Percentiles rank a stretch among this genome's conserved stretches.
These are phyloP conservation scores for Aureobasidium sp. DNA, from an alignment of 2,329 filamentous ascomycete genomes.

Conservation along the genomic window DNA sequence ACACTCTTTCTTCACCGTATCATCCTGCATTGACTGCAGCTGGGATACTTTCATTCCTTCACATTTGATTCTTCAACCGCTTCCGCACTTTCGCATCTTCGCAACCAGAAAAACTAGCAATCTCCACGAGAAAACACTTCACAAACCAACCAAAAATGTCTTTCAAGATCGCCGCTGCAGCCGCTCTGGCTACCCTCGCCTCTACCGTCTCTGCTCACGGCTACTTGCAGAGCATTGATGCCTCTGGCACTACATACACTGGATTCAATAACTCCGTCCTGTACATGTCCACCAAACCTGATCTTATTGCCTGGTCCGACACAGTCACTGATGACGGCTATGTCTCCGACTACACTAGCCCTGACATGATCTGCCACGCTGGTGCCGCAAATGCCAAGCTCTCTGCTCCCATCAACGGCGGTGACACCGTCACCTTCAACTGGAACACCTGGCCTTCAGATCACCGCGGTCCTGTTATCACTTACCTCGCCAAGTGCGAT, in stretches of 20 bases:
- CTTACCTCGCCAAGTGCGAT: constrained; percentile 54
- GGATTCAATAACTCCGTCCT: constrained; percentile 37
- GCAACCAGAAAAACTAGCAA: constrained; percentile 4
- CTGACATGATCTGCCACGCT: constrained; percentile 42
- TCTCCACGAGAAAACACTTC: constrained; percentile 2
- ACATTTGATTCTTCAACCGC: not conserved
- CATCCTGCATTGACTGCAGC: constrained; percentile 16
- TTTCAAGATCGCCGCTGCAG: constrained; percentile 22
- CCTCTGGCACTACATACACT: constrained; percentile 41
- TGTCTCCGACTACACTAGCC: constrained; percentile 22
- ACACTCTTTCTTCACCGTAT: constrained; percentile 14
- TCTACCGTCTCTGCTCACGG: constrained; percentile 42
- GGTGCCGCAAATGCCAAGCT: constrained; percentile 45
- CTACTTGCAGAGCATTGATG: constrained; percentile 38
- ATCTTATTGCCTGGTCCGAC: constrained; percentile 49
- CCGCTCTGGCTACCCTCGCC: constrained; percentile 27
- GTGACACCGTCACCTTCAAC: constrained; percentile 50
- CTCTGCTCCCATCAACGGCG: constrained; percentile 54
- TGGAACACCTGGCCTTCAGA: constrained; percentile 62
- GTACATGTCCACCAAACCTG: constrained; percentile 30
- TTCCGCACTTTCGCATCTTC: constrained; percentile 2
- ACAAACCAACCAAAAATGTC: constrained; percentile 21
- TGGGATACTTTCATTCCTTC: constrained; percentile 15
- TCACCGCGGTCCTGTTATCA: constrained; percentile 58
- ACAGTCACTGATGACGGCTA: constrained; percentile 37